These are phyloP conservation scores for Colletotrichum tanaceti DNA, from an alignment of 2,329 filamentous ascomycete species.

Conservation along the genomic window DNA sequence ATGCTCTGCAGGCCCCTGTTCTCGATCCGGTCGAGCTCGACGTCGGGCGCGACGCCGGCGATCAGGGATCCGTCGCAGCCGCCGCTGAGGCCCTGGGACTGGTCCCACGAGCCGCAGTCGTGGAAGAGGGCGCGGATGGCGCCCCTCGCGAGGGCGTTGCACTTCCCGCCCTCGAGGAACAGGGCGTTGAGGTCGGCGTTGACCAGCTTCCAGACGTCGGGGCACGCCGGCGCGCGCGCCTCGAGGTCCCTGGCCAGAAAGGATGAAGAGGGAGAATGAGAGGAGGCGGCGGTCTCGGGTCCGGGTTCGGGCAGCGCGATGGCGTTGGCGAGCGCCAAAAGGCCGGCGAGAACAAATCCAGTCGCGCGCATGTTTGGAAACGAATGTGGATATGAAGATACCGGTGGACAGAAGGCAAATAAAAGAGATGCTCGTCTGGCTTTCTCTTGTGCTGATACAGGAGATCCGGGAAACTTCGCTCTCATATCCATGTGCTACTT, in stretches of 20 bases:
- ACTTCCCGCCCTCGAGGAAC: slow-evolving; percentile 50
- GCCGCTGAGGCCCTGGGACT: slow-evolving; percentile 49
- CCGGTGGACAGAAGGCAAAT: background rate
- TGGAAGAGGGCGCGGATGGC: slow-evolving; percentile 61
- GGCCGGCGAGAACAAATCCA: slow-evolving; percentile 12
- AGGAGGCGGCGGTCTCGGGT: background rate
- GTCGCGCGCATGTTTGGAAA: slow-evolving; percentile 5
- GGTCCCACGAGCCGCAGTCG: slow-evolving; percentile 58
- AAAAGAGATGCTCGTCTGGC: background rate
- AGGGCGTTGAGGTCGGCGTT: slow-evolving; percentile 49
- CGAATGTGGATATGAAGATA: background rate
- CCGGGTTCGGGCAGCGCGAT: slow-evolving; percentile 1
- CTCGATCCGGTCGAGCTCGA: slow-evolving; percentile 52
- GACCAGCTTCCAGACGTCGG: slow-evolving; percentile 53
- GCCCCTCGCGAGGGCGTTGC: slow-evolving; percentile 55
- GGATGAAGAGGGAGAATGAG: background rate
- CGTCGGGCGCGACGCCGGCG: slow-evolving; percentile 45
- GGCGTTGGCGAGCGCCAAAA: slow-evolving; percentile 4
- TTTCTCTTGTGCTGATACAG: background rate
- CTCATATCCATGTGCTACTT: background rate
- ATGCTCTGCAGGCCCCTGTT: slow-evolving; percentile 61
- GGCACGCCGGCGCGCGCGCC: background rate
- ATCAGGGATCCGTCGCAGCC: slow-evolving; percentile 61
- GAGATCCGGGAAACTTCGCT: no score
- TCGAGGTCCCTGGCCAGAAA: background rate